Conservation (phyloP, 208 protist genomes). For the Leishmania tarentolae region DNA sequence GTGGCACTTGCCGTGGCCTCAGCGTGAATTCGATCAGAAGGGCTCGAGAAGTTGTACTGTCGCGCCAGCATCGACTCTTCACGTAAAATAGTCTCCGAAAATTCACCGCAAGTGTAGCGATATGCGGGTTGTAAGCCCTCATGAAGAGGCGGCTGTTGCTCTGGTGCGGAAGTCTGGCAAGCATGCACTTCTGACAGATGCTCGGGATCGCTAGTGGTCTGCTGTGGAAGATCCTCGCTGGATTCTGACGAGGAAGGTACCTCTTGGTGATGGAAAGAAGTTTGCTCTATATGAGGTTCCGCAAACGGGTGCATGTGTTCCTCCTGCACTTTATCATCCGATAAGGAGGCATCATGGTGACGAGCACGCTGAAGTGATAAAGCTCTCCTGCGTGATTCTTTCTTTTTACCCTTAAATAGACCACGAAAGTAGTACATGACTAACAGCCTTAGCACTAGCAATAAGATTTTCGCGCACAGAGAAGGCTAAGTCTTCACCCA, state of each 20-base stretch:
- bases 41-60: constrained; percentile 30
- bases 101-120: constrained; percentile 26
- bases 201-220: not conserved
- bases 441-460: not conserved
- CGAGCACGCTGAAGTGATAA: constrained; percentile 10
- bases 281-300: not conserved
- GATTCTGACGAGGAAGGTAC: constrained; percentile 7
- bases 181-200: not conserved
- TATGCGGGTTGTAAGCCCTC: constrained; percentile 17
- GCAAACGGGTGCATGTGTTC: not conserved
- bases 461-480: not conserved
- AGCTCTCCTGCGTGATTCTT: constrained; percentile 1
- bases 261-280: not conserved
- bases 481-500: not conserved
- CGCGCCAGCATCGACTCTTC: constrained; percentile 33
- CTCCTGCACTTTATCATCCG: not conserved
- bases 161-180: not conserved
- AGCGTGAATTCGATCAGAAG: constrained; percentile 17
- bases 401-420: constrained; percentile 30
- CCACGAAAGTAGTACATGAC: constrained; percentile 26
- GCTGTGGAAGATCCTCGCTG: constrained; percentile 13
- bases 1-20: constrained; percentile 15
- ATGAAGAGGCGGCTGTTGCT: not conserved
- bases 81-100: constrained; percentile 26
- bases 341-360: constrained; percentile 5